Evolutionary conservation across 352 stramenopile genomes (phyloP).

Genomic region (Pythium rishiriense): DNA sequence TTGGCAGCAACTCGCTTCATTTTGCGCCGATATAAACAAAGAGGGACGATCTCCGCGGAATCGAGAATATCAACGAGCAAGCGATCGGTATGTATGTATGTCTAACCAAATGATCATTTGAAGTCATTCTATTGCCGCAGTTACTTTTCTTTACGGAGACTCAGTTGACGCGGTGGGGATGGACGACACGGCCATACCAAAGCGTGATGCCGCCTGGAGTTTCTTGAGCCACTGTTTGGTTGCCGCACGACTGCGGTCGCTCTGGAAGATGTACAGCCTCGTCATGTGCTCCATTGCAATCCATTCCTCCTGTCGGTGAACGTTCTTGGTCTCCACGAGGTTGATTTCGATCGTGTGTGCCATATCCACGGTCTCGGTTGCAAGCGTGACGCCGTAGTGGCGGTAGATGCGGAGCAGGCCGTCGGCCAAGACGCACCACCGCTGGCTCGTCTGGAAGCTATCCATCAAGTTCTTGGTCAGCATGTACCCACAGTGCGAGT

Average conservation of each 20-base stretch:
- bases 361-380: constrained; percentile 62
- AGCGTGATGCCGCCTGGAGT: constrained; percentile 48
- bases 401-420: constrained; percentile 64
- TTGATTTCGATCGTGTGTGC: constrained; percentile 47
- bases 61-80: background rate
- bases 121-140: background rate
- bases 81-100: constrained; percentile 18
- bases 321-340: constrained; percentile 35
- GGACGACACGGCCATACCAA: constrained; percentile 3
- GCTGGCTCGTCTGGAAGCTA: constrained; percentile 55
- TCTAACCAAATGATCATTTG: constrained; percentile 21
- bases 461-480: constrained; percentile 65
- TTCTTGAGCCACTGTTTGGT: constrained; percentile 69
- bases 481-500: constrained; percentile 68
- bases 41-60: background rate
- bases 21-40: constrained; percentile 42
- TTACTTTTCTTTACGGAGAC: background rate
- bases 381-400: constrained; percentile 71
- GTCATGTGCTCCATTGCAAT: constrained; percentile 46
- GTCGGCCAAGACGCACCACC: constrained; percentile 75
- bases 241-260: constrained; percentile 37
- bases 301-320: constrained; percentile 35
- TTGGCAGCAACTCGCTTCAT: constrained; percentile 40
- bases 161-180: background rate
- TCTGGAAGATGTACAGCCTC: constrained; percentile 56